Percentiles rank a stretch among this genome's conserved stretches.
These are phyloP conservation scores for Phlebiopsis gigantea DNA, from an alignment of 768 basidiomycete genomes.

Conservation along the genomic window DNA sequence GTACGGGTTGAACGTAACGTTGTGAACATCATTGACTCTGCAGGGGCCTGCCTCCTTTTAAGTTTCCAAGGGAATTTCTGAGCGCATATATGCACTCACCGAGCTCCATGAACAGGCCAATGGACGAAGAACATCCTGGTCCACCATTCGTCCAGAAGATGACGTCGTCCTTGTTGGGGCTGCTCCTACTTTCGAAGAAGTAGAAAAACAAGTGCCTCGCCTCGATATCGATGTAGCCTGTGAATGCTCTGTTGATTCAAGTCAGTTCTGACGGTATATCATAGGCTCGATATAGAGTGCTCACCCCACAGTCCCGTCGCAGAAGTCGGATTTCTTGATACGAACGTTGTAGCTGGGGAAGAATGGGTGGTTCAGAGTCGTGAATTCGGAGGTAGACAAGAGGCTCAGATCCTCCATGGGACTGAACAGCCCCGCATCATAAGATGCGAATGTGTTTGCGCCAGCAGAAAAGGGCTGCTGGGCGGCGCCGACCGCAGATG, in stretches of 20 bases:
- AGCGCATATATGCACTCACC: conserved; percentile 30
- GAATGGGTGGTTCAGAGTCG: conserved; percentile 31
- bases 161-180: conserved; percentile 29
- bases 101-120: conserved; percentile 45
- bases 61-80: conserved; percentile 28
- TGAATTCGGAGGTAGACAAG: conserved; percentile 19
- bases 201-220: conserved; percentile 44
- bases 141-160: conserved; percentile 35
- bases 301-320: conserved; percentile 54
- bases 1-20: conserved; percentile 48
- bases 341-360: conserved; percentile 50
- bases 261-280: neutral
- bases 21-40: conserved; percentile 44
- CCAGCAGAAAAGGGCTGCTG: conserved; percentile 7
- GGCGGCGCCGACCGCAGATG: neutral
- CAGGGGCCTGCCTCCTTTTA: conserved; percentile 55
- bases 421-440: conserved; percentile 26
- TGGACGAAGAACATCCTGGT: conserved; percentile 24
- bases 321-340: conserved; percentile 54
- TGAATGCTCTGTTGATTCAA: conserved; percentile 45
- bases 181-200: conserved; percentile 42
- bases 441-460: conserved; percentile 28
- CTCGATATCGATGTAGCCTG: conserved; percentile 67
- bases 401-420: conserved; percentile 26
- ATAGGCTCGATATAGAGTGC: neutral